Percentiles rank a stretch among this genome's conserved stretches.
Evolutionary conservation across 805 yeast species (phyloP).

Genomic region (Saturnispora galanensis): DNA sequence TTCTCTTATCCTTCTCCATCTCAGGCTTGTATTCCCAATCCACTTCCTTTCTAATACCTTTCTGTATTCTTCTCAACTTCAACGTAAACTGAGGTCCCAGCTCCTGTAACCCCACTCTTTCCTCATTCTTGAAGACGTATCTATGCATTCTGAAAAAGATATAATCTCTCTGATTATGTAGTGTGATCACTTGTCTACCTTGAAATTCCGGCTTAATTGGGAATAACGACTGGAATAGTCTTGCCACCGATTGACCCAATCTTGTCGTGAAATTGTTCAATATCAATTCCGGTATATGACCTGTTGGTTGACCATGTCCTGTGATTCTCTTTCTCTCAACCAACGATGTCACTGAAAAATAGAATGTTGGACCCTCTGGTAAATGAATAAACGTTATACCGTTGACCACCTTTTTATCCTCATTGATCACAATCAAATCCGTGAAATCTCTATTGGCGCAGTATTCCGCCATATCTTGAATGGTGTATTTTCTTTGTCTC

Average conservation of each 20-base stretch:
- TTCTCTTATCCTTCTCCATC: slow-evolving; percentile 93
- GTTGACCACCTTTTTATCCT: slow-evolving; percentile 84
- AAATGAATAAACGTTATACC: slow-evolving; percentile 90
- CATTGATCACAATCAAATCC: slow-evolving; percentile 81
- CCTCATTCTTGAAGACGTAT: slow-evolving; percentile 80
- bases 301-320: slow-evolving; percentile 89
- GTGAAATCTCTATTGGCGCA: slow-evolving; percentile 81
- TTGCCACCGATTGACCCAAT: slow-evolving; percentile 87
- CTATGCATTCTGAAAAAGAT: slow-evolving; percentile 94
- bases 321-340: slow-evolving; percentile 62
- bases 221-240: slow-evolving; percentile 82
- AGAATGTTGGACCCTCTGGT: slow-evolving; percentile 93
- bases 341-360: slow-evolving; percentile 74
- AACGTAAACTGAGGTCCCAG: slow-evolving; percentile 95
- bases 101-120: slow-evolving; percentile 90
- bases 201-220: slow-evolving; percentile 90
- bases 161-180: slow-evolving; percentile 94
- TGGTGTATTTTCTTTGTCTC: slow-evolving; percentile 71
- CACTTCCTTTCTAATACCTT: slow-evolving; percentile 82
- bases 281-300: slow-evolving; percentile 84
- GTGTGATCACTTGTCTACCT: slow-evolving; percentile 91
- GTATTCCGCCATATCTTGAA: slow-evolving; percentile 79
- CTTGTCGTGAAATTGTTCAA: slow-evolving; percentile 89
- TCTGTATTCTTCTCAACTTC: slow-evolving; percentile 78
- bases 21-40: slow-evolving; percentile 96